Base-by-base conservation (phyloP, 164 flowering plant species). In the Buxus sempervirens region DNA sequence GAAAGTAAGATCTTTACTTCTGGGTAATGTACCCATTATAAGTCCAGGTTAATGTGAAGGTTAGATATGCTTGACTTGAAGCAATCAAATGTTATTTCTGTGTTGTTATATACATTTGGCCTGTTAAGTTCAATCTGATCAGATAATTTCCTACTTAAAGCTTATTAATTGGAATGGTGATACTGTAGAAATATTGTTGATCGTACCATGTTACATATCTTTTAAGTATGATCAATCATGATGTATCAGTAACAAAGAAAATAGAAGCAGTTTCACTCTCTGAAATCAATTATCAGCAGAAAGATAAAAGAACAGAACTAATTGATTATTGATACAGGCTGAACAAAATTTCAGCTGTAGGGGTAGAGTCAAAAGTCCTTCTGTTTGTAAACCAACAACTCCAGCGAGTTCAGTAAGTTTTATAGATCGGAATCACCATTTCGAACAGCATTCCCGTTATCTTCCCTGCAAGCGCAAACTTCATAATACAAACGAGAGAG, bases 341-440 rank as follows among this genome's bases (percentile, higher is more conserved):
- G 58, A 9, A 55, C 24, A 55, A 55, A 8, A 20, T 23, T 12
- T 18, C 58, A n/a, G n/a, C n/a, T 12, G 58, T 55, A 55, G 58
- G 21, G n/a, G 58, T 41, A 41, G 45, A 41, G 12, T 5, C 12
- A 12, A 12, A 41, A 12, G 45, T 41, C 45, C 45, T 12, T 12
- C 45, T 41, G 8, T 5, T 5, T 41, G 45, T 41, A 32, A 55
- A 23, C 58, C 62, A 61, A 42, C 13, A 57, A 60, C 28, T 65
- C 62, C 21, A 63, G 70, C 14, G 60, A 72, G 2, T 38, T 22
- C 4, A 72, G n/a, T 26, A 62, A 36, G 55, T 67, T 61, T 19
- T 19, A 13, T 9, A 61, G 16, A 61, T 68, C 72, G 48, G 55
- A 60, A 16, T 66, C 61, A 55, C 70, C 63, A 42, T 65, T 53